A percentile compares a stretch with the other conserved stretches of the same genome.
Evolutionary conservation across 2,329 filamentous ascomycete genomes (phyloP).

Genomic region (Penicillium rolfsii): DNA sequence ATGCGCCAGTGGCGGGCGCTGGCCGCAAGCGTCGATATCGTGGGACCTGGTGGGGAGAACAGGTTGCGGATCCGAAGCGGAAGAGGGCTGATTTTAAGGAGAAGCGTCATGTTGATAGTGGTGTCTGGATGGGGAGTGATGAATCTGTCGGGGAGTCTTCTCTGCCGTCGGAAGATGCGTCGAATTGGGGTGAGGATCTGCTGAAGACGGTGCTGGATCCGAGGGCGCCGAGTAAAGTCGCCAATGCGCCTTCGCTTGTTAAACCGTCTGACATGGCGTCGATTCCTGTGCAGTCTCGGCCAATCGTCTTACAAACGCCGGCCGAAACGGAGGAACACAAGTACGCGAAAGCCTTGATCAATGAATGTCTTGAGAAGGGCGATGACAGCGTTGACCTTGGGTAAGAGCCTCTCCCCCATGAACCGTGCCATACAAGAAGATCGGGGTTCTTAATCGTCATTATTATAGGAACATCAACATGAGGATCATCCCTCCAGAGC

Average conservation of each 20-base stretch:
- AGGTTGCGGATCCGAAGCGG: conserved; percentile 41
- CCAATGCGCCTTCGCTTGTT: not conserved
- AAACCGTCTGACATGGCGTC: not conserved
- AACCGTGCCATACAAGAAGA: not conserved
- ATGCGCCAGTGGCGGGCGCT: conserved; percentile 27
- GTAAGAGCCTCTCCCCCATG: conserved; percentile 34
- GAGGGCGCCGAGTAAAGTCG: conserved; percentile 8
- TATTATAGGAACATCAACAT: conserved; percentile 37
- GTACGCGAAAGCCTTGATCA: conserved; percentile 42
- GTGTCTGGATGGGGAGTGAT: conserved; percentile 54
- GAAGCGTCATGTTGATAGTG: conserved; percentile 51
- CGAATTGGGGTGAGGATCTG: conserved; percentile 44
- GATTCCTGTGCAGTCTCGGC: conserved; percentile 12
- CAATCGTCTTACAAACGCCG: conserved; percentile 27
- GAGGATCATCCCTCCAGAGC: conserved; percentile 35
- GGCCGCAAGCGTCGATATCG: conserved; percentile 47
- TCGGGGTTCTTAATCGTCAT: not conserved
- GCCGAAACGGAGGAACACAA: conserved; percentile 43
- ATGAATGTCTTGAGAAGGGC: conserved; percentile 49
- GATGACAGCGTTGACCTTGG: conserved; percentile 51
- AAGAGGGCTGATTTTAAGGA: conserved; percentile 49
- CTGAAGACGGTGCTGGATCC: conserved; percentile 32
- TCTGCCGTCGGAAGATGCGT: conserved; percentile 41
- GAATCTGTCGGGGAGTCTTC: conserved; percentile 42
- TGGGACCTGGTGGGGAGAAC: conserved; percentile 52